phyloP scores from a whole-genome alignment of 768 basidiomycete species.

The Podaxis carcinomalis region DNA sequence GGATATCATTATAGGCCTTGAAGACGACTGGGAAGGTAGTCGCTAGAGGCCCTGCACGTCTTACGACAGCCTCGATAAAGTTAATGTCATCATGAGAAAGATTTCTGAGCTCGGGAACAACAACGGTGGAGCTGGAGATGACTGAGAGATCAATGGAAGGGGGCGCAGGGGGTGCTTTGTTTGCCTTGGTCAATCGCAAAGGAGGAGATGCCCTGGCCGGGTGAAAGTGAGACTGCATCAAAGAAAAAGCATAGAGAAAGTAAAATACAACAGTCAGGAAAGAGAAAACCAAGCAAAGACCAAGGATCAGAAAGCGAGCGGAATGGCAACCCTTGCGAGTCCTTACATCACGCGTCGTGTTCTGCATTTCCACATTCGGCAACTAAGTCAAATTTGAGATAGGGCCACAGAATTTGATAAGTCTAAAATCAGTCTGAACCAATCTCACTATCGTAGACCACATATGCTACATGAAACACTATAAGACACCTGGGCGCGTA shows the following conservation, averaged over 20 bases:
- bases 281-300: background rate
- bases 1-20: slow-evolving; percentile 79
- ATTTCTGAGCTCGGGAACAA: slow-evolving; percentile 46
- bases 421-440: background rate
- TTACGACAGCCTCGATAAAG: slow-evolving; percentile 72
- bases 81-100: slow-evolving; percentile 57
- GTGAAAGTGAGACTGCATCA: slow-evolving; percentile 39
- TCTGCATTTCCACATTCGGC: background rate
- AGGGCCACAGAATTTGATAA: background rate
- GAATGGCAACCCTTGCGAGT: background rate
- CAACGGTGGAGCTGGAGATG: slow-evolving; percentile 36
- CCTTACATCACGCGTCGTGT: background rate
- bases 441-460: background rate
- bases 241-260: background rate
- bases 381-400: background rate
- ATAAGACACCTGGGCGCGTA: background rate
- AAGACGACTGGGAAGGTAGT: slow-evolving; percentile 79
- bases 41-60: slow-evolving; percentile 59
- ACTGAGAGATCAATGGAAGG: slow-evolving; percentile 10
- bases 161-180: slow-evolving; percentile 14
- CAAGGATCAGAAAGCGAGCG: background rate
- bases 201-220: slow-evolving; percentile 48
- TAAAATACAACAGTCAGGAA: slow-evolving; percentile 1
- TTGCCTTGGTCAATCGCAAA: slow-evolving; percentile 23
- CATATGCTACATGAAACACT: background rate